Percentiles rank a stretch among this genome's conserved stretches.
These are phyloP conservation scores for Mimosa bimucronata DNA, from an alignment of 306 rosid species.

Conservation along the genomic window DNA sequence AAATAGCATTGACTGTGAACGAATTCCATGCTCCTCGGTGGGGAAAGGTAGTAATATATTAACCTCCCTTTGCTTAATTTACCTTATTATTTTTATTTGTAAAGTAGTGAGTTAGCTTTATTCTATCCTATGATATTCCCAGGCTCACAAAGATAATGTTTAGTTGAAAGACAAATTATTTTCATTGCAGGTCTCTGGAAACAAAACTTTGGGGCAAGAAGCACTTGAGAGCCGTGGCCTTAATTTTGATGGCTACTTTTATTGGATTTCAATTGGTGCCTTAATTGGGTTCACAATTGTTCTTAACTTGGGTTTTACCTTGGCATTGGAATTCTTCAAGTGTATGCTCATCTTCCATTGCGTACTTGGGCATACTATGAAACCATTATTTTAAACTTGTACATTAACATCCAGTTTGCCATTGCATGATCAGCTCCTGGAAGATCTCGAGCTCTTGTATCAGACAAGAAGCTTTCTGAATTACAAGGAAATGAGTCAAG, in stretches of 20 bases:
- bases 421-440: conserved; percentile 50
- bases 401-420: conserved; percentile 23
- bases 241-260: conserved; percentile 46
- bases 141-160: background rate
- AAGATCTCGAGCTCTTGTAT: conserved; percentile 50
- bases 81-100: too few relatives aligned
- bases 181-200: conserved; percentile 49
- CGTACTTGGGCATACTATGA: conserved; percentile 16
- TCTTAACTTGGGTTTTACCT: conserved; percentile 54
- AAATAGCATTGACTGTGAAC: conserved; percentile 48
- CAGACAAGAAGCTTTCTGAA: conserved; percentile 42
- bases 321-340: conserved; percentile 46
- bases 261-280: conserved; percentile 60
- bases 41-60: conserved; percentile 52
- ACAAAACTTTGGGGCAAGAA: conserved; percentile 53
- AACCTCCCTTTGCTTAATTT: background rate
- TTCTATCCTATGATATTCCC: background rate
- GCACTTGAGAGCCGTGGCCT: conserved; percentile 50
- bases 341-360: conserved; percentile 34
- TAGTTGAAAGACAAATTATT: conserved; percentile 15
- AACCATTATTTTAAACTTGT: conserved; percentile 5
- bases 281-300: conserved; percentile 53
- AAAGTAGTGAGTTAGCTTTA: background rate
- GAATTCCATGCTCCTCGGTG: conserved; percentile 70
- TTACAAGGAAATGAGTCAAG: conserved; percentile 42